phyloP scores from a whole-genome alignment of 805 yeast genomes.

The Monosporozyma servazzii region DNA sequence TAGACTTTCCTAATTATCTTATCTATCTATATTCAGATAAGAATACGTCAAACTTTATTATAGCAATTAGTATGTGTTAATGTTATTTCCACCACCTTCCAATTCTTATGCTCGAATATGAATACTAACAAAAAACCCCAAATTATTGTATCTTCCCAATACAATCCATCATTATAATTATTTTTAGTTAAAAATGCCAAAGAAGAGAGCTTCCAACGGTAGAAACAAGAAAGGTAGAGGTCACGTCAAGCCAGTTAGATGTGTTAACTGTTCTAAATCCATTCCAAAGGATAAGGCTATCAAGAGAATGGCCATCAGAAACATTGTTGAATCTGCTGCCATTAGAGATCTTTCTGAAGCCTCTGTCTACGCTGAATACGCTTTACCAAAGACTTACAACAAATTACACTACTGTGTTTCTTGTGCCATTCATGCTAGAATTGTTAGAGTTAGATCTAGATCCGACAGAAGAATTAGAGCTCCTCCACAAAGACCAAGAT shows the following conservation, averaged over 20 bases:
- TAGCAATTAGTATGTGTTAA: slow-evolving; percentile 1
- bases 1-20: background rate
- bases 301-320: slow-evolving; percentile 99
- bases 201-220: slow-evolving; percentile 99
- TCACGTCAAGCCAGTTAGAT: slow-evolving; percentile 99
- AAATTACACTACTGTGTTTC: slow-evolving; percentile 99
- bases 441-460: slow-evolving; percentile 99
- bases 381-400: slow-evolving; percentile 98
- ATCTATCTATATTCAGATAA: background rate
- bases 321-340: slow-evolving; percentile 99
- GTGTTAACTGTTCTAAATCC: slow-evolving; percentile 99
- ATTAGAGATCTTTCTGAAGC: slow-evolving; percentile 99
- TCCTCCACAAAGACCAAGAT: slow-evolving; percentile 99
- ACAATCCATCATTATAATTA: background rate
- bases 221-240: slow-evolving; percentile 99
- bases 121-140: background rate
- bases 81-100: background rate
- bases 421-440: slow-evolving; percentile 99
- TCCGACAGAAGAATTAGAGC: slow-evolving; percentile 97
- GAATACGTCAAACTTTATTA: background rate
- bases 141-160: background rate
- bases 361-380: slow-evolving; percentile 98
- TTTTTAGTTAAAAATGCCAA: slow-evolving; percentile 65
- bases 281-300: slow-evolving; percentile 99
- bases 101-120: background rate